Evolutionary conservation across 306 rosid species (phyloP).

Genomic region (Ammopiptanthus mongolicus): DNA sequence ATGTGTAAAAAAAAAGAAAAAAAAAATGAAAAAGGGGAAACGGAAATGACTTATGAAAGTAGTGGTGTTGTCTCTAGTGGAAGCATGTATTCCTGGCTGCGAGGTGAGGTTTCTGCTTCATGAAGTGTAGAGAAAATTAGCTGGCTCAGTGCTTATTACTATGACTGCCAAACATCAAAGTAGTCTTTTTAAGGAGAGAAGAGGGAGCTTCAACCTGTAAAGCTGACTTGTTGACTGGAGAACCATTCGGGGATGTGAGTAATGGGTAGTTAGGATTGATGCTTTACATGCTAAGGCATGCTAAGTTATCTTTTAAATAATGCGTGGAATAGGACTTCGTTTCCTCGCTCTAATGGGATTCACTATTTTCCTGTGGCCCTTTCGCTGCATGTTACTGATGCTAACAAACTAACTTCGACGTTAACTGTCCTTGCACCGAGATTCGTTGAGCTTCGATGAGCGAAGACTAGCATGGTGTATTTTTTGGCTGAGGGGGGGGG

Average conservation of each 20-base stretch:
- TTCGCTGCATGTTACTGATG: constrained; percentile 15
- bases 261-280: constrained; percentile 66
- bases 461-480: background rate
- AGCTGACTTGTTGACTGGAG: constrained; percentile 72
- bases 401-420: background rate
- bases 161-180: constrained; percentile 31
- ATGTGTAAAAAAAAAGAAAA: constrained; percentile 25
- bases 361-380: constrained; percentile 29
- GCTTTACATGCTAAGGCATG: constrained; percentile 57
- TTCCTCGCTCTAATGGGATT: constrained; percentile 49
- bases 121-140: constrained; percentile 42
- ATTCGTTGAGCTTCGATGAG: background rate
- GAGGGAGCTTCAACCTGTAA: constrained; percentile 65
- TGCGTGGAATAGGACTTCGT: constrained; percentile 45
- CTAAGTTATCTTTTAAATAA: constrained; percentile 58
- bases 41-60: constrained; percentile 34
- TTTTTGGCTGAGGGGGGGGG: background rate
- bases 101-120: constrained; percentile 53
- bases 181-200: constrained; percentile 34
- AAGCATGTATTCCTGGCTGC: constrained; percentile 42
- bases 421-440: background rate
- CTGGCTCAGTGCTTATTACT: constrained; percentile 36
- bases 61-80: constrained; percentile 45
- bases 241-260: constrained; percentile 44
- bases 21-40: background rate